These are phyloP conservation scores for Trichoderma orchidacearum DNA, from an alignment of 495 filamentous ascomycete genomes.

Conservation along the genomic window DNA sequence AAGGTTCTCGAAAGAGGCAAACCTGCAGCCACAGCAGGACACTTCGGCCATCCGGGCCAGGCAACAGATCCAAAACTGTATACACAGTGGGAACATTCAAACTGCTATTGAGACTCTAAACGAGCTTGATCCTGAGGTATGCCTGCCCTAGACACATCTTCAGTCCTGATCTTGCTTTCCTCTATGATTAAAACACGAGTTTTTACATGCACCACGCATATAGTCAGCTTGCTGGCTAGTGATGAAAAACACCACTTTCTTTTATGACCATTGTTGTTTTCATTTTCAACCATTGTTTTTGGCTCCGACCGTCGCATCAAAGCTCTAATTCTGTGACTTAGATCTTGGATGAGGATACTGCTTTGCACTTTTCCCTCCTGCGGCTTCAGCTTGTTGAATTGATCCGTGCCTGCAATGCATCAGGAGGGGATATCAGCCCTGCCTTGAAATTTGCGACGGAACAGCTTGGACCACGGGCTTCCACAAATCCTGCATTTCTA, in stretches of 20 bases:
- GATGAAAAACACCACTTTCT: constrained; percentile 65
- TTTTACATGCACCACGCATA: constrained; percentile 99
- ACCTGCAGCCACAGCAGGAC: constrained; percentile 59
- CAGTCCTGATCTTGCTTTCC: constrained; percentile 1
- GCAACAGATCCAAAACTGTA: constrained; percentile 65
- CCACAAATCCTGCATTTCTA: constrained; percentile 67
- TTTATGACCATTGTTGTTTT: background rate
- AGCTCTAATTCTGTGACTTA: constrained; percentile 25
- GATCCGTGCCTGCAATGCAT: constrained; percentile 60
- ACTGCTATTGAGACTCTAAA: constrained; percentile 77
- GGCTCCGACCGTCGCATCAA: constrained; percentile 7
- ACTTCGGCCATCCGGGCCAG: constrained; percentile 60
- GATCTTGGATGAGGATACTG: constrained; percentile 75
- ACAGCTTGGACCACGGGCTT: constrained; percentile 75
- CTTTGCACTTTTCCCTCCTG: constrained; percentile 82
- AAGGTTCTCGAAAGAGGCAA: constrained; percentile 89
- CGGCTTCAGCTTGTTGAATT: constrained; percentile 86
- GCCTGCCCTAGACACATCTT: constrained; percentile 14
- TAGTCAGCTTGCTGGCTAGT: constrained; percentile 51
- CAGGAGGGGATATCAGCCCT: constrained; percentile 61
- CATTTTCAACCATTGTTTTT: background rate
- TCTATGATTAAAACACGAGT: constrained; percentile 76
- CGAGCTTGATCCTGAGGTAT: constrained; percentile 79
- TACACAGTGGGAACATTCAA: constrained; percentile 74
- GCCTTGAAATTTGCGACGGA: constrained; percentile 79